Percentiles rank a stretch among this genome's conserved stretches.
Conservation (phyloP, 2,329 filamentous ascomycete genomes). For the Plectosphaerella plurivora region DNA sequence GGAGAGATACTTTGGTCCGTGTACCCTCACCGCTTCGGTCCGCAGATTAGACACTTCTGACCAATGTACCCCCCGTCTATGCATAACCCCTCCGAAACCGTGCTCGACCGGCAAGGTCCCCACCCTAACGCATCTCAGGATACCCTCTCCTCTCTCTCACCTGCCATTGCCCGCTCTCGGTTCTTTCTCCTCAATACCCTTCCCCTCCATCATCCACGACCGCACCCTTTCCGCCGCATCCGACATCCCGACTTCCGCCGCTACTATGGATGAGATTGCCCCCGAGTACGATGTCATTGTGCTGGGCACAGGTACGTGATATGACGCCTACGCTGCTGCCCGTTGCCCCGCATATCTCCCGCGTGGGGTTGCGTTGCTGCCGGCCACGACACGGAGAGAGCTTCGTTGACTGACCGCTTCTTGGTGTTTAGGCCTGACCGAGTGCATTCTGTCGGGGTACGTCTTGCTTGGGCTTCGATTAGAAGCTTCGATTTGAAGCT, state of each 20-base stretch:
- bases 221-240: conserved; percentile 4
- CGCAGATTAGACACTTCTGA: no score
- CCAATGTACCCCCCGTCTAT: neutral
- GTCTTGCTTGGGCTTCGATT: conserved; percentile 13
- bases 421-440: conserved; percentile 70
- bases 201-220: conserved; percentile 15
- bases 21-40: no score
- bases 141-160: conserved; percentile 2
- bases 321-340: neutral
- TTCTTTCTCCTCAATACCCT: conserved; percentile 18
- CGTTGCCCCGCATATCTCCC: conserved; percentile 18
- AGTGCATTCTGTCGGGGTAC: conserved; percentile 98
- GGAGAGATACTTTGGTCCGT: no score
- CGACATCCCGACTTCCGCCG: conserved; percentile 13
- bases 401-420: conserved; percentile 5
- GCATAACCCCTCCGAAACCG: conserved; percentile 7
- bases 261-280: conserved; percentile 92
- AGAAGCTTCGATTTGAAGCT: neutral
- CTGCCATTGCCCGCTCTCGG: neutral
- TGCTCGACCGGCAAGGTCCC: conserved; percentile 3
- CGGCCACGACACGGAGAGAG: neutral
- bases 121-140: conserved; percentile 6
- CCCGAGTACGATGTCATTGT: conserved; percentile 99
- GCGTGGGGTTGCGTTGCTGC: conserved; percentile 8
- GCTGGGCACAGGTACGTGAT: conserved; percentile 81